Evolutionary conservation across 2,329 filamentous ascomycete species (phyloP), one percentile per base, ranked within the genome.

Genomic region (Thelonectria blattea): DNA sequence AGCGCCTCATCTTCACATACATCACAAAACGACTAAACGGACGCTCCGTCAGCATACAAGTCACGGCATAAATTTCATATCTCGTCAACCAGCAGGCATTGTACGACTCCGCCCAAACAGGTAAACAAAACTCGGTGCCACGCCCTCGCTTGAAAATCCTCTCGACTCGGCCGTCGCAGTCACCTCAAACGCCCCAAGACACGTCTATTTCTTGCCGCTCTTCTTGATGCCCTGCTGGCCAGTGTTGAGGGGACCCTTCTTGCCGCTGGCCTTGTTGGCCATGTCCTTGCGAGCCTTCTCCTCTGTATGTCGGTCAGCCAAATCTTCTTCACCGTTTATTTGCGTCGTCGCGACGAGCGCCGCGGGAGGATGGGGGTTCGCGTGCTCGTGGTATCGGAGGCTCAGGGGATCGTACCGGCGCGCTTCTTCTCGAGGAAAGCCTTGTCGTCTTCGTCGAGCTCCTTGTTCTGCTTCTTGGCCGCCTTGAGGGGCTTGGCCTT

Each of bases 221-320:
- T 97, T 97, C 89, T 97, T 97, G 83, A 98, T 97, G 64, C 92
- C 93, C 80, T 96, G 92, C 50, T 84, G 78, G 34, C 92, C 93
- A 32, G 88, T 90, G 80, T 93, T 93, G 75, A 97, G 76, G 39
- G 94, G 93, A 3, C 94, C 94, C 81, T 96, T 96, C 81, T 96
- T 96, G 78, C 91, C 91, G 72, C 90, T 89, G 47, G 91, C 89
- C 81, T 92, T 91, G 62, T 88, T 84, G n/a, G 89, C 88, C 79
- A 96, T 75, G 10, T 93, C 92, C 81, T 96, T 94, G 79, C 88
- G 90, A 47, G 90, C 91, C 83, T 93, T 92, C 74, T 92, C 90
- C 70, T 93, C 92, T 91, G 71, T 67, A 32, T n/a, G 55, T n/a
- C 42, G 65, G 64, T 73, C 47, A 71, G 68, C 43, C 53, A 11